These are phyloP conservation scores for Lentinula sp. DNA, from an alignment of 768 basidiomycete genomes.

Conservation along the genomic window DNA sequence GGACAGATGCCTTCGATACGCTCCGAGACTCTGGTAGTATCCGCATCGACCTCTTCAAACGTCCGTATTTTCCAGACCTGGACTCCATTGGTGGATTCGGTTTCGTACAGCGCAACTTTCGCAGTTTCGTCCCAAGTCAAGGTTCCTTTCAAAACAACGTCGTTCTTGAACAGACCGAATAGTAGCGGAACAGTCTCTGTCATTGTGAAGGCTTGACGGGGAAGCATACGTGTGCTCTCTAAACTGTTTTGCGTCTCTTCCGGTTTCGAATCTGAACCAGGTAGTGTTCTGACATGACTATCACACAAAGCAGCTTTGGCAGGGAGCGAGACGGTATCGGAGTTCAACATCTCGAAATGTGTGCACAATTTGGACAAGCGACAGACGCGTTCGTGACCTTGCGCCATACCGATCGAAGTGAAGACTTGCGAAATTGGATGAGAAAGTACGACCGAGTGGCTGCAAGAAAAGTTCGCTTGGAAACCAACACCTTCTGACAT, in stretches of 20 bases:
- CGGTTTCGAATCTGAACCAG: neutral
- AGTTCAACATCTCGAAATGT: slow-evolving; percentile 18
- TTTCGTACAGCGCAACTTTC: slow-evolving; percentile 24
- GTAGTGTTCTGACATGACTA: slow-evolving; percentile 10
- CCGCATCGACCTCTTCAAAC: slow-evolving; percentile 19
- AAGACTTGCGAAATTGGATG: slow-evolving; percentile 22
- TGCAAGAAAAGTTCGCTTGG: slow-evolving; percentile 23
- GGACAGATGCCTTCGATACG: slow-evolving; percentile 25
- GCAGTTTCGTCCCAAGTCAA: slow-evolving; percentile 25
- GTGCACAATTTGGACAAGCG: slow-evolving; percentile 23
- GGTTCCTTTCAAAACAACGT: slow-evolving; percentile 22
- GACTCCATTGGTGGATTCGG: slow-evolving; percentile 11
- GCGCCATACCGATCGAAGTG: slow-evolving; percentile 16
- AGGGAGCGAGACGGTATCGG: slow-evolving; percentile 17
- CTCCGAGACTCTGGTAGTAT: slow-evolving; percentile 23
- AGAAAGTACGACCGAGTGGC: slow-evolving; percentile 20
- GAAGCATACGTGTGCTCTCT: slow-evolving; percentile 1
- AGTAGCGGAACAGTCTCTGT: slow-evolving; percentile 25
- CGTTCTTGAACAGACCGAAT: slow-evolving; percentile 21
- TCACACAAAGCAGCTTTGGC: slow-evolving; percentile 9
- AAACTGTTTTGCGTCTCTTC: neutral
- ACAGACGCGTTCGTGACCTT: slow-evolving; percentile 27
- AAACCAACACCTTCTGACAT: neutral
- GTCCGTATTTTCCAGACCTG: slow-evolving; percentile 24
- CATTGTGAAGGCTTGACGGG: slow-evolving; percentile 24